Base-by-base conservation (phyloP, 2,329 filamentous ascomycete species). In the Dactylonectria estremocensis region DNA sequence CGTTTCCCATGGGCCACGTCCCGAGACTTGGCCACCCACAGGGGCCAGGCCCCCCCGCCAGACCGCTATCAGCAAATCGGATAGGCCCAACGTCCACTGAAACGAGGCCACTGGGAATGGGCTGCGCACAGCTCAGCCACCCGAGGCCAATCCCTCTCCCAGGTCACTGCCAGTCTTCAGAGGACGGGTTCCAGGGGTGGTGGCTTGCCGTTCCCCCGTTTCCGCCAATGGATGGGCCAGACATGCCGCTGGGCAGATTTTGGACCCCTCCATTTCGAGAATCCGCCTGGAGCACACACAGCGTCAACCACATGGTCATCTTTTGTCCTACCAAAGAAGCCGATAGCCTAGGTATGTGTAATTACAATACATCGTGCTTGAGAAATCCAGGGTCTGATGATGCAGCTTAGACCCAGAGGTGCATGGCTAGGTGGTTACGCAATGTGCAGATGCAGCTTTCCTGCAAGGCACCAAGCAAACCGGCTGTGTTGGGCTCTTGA, bases 271-370 rank as follows among this genome's bases (percentile, higher is more conserved):
- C 59, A 53, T 54, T 43, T n/a, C 16, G 49, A 35, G 54, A 64
- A 59, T 64, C 61, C 49, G 61, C 61, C 55, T 59, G 48, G 61
- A 53, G 43, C 24, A 54, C n/a, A 18, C 40, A 43, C 40, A 18
- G 40, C 14, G 40, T n/a, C 56, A 56, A 57, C 64, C 57, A 56
- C 64, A 62, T 66, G 58, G 62, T 56, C 45, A n/a, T n/a, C n/a
- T n/a, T 69, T 22, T 69, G 69, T 72, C 69, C 73, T 53, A 73
- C 65, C 20, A 33, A 60, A 40, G 16, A 48, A 14, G n/a, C 14
- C 40, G 14, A 43, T 18, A n/a, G 16, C 40, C 14, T 43, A 40
- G 37, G 37, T n/a, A 28, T 28, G 24, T 28, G 24, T 28, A 28
- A 28, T 28, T 28, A 28, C 24, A 28, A 28, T 28, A 28, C 24